These are phyloP conservation scores for Ramaria sp. DNA, from an alignment of 768 basidiomycete genomes.

Conservation along the genomic window DNA sequence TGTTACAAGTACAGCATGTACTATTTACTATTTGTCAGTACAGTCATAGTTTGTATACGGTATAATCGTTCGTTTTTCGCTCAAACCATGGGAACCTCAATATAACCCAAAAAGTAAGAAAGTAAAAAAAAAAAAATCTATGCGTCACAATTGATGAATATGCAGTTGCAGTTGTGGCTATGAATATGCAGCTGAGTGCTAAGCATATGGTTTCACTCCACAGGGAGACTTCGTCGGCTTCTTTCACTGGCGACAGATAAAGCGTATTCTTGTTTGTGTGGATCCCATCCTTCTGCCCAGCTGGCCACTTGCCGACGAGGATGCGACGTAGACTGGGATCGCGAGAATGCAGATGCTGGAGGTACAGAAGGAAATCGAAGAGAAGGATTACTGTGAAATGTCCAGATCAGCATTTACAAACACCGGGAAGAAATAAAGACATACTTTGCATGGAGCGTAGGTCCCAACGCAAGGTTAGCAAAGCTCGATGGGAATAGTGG, in stretches of 20 bases:
- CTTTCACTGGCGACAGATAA: constrained; percentile 30
- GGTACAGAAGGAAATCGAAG: constrained; percentile 21
- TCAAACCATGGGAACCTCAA: too few species aligned
- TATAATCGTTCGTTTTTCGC: too few species aligned
- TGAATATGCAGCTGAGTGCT: neutral
- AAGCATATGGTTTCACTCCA: neutral
- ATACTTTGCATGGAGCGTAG: constrained; percentile 50
- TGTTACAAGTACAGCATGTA: too few species aligned
- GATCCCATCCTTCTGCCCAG: constrained; percentile 28
- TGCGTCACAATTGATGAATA: too few species aligned
- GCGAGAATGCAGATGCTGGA: constrained; percentile 18
- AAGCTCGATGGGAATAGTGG: constrained; percentile 81
- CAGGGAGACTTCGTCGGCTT: constrained; percentile 12
- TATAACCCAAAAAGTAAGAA: too few species aligned
- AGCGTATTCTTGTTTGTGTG: constrained; percentile 32
- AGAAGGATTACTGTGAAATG: constrained; percentile 14
- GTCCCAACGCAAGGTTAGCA: constrained; percentile 51
- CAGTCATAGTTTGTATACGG: too few species aligned
- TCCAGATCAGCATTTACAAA: neutral
- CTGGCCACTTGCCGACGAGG: constrained; percentile 14
- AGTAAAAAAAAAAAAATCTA: too few species aligned
- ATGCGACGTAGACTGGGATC: constrained; percentile 17
- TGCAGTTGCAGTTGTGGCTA: too few species aligned
- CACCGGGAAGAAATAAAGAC: constrained; percentile 12
- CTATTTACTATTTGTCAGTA: too few species aligned